Conservation (phyloP, 441 rosid species). For the Geranium incanum region DNA sequence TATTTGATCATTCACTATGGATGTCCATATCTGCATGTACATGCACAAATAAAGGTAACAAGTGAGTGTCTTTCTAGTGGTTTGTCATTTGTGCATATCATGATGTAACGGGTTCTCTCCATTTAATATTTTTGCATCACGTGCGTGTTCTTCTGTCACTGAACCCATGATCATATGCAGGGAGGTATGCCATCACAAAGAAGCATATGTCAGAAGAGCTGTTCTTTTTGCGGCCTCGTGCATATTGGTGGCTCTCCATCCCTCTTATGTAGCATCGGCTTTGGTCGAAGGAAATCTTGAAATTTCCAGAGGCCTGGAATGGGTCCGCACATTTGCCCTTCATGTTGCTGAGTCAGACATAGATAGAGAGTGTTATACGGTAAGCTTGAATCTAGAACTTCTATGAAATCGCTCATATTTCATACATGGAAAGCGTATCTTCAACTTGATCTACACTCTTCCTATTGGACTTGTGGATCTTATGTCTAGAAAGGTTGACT, state of each 20-base stretch:
- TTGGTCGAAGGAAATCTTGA: constrained; percentile 67
- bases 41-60: neutral
- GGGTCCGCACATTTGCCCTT: constrained; percentile 86
- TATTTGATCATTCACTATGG: constrained; percentile 8
- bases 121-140: neutral
- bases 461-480: neutral
- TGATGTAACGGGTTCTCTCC: neutral
- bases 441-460: neutral
- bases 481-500: neutral
- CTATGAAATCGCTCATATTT: constrained; percentile 6
- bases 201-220: constrained; percentile 88
- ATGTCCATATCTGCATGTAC: neutral
- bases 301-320: constrained; percentile 74
- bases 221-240: constrained; percentile 85
- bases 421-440: neutral
- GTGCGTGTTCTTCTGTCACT: neutral
- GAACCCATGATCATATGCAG: constrained; percentile 35
- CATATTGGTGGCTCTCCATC: constrained; percentile 71
- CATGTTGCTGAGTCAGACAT: constrained; percentile 65
- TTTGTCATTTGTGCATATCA: constrained; percentile 1
- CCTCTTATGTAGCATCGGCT: constrained; percentile 61
- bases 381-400: constrained; percentile 30
- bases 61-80: constrained; percentile 1
- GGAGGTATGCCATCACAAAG: constrained; percentile 76
- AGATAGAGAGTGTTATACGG: constrained; percentile 79